Evolutionary conservation across 352 stramenopile species (phyloP).

Genomic region (Pythium dissimile): DNA sequence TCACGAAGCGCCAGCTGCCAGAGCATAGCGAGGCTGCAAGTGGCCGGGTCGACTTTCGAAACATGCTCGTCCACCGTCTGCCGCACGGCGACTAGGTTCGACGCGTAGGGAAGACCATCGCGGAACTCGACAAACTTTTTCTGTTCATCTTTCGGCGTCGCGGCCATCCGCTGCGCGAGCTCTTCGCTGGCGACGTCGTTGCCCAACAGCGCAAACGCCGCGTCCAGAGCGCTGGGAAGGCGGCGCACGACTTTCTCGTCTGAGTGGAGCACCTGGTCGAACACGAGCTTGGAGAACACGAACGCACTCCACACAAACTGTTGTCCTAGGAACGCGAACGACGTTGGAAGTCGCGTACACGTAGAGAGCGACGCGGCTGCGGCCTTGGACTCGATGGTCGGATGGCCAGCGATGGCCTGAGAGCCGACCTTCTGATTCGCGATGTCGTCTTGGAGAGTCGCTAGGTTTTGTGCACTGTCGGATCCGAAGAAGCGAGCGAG

Average conservation of each 20-base stretch:
- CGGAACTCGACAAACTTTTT: constrained; percentile 19
- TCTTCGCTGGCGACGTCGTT: constrained; percentile 16
- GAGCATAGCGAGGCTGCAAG: constrained; percentile 15
- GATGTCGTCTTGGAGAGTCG: constrained; percentile 17
- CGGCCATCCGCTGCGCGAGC: constrained; percentile 17
- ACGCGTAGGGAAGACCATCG: constrained; percentile 23
- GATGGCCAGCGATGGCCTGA: constrained; percentile 21
- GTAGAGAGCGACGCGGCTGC: not conserved
- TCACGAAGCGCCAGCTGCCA: constrained; percentile 24
- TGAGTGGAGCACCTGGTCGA: constrained; percentile 16
- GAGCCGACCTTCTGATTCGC: constrained; percentile 4
- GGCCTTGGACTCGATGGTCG: not conserved
- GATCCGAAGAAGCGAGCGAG: not conserved
- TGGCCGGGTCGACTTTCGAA: constrained; percentile 1
- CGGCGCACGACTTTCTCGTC: constrained; percentile 15
- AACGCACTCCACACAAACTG: constrained; percentile 31
- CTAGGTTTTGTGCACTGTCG: not conserved
- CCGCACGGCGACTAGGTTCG: constrained; percentile 21
- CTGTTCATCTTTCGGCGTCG: not conserved
- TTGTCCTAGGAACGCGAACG: constrained; percentile 23
- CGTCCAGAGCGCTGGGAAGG: constrained; percentile 22
- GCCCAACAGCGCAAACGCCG: constrained; percentile 19
- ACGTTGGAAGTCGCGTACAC: constrained; percentile 5
- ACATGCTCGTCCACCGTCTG: constrained; percentile 6
- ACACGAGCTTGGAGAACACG: constrained; percentile 28